Evolutionary conservation across 2,329 filamentous ascomycete genomes (phyloP).

Genomic region (Aspergillus quadrilineatus): DNA sequence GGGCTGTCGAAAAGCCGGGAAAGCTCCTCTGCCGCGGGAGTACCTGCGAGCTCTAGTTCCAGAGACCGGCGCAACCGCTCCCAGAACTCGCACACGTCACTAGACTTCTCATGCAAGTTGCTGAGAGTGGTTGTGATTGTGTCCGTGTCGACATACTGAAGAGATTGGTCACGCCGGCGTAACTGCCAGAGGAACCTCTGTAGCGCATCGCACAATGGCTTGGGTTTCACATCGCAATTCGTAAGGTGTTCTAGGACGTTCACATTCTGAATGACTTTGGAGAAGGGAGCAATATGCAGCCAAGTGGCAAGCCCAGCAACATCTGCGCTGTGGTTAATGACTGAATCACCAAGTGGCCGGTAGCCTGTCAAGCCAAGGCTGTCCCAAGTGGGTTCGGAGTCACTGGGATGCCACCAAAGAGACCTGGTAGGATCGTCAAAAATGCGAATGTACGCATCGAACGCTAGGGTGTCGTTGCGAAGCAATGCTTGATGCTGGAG

Average conservation of each 20-base stretch:
- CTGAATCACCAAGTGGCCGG: constrained; percentile 50
- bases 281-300: constrained; percentile 60
- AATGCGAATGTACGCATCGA: constrained; percentile 62
- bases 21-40: constrained; percentile 41
- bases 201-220: constrained; percentile 52
- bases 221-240: constrained; percentile 49
- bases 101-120: constrained; percentile 46
- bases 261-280: constrained; percentile 54
- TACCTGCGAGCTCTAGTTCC: constrained; percentile 53
- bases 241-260: constrained; percentile 48
- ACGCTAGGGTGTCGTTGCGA: constrained; percentile 60
- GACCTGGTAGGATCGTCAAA: constrained; percentile 61
- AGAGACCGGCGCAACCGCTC: constrained; percentile 53
- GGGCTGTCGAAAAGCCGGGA: constrained; percentile 50
- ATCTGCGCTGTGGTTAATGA: constrained; percentile 47
- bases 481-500: constrained; percentile 60
- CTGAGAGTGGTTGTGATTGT: constrained; percentile 42
- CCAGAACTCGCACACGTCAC: constrained; percentile 57
- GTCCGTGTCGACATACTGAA: constrained; percentile 44
- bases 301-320: constrained; percentile 59
- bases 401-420: constrained; percentile 60
- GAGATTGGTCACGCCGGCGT: constrained; percentile 44
- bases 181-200: constrained; percentile 54
- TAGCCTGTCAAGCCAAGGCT: constrained; percentile 59
- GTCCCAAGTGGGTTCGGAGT: constrained; percentile 56